phyloP scores from a whole-genome alignment of 1,139 yeast genomes.

The Hansenula anomala region DNA sequence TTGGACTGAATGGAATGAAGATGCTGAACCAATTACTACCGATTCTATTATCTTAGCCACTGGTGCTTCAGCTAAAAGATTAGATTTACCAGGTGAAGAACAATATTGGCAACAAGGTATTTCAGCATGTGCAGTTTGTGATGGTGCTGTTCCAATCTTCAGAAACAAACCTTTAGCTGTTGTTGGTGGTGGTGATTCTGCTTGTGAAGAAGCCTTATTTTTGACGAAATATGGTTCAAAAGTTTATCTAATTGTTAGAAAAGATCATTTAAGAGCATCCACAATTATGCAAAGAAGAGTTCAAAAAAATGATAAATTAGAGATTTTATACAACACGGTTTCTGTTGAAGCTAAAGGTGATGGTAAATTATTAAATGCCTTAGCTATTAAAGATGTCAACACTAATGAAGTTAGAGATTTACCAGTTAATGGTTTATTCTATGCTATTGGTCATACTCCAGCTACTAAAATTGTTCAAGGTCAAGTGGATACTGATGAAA shows the following conservation, averaged over 20 bases:
- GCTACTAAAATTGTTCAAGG: constrained; percentile 78
- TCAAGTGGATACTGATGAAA: constrained; percentile 80
- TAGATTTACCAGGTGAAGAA: constrained; percentile 93
- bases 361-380: constrained; percentile 64
- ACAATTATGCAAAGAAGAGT: constrained; percentile 96
- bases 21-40: constrained; percentile 81
- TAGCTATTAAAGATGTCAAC: constrained; percentile 64
- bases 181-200: constrained; percentile 98
- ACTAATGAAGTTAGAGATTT: constrained; percentile 67
- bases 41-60: constrained; percentile 93
- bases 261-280: constrained; percentile 91
- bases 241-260: constrained; percentile 88
- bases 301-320: constrained; percentile 76
- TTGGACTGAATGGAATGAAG: constrained; percentile 95
- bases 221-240: constrained; percentile 96
- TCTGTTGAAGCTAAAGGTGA: constrained; percentile 89
- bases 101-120: constrained; percentile 98
- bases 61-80: constrained; percentile 96
- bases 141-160: constrained; percentile 98
- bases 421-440: constrained; percentile 86
- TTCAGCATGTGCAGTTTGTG: constrained; percentile 99
- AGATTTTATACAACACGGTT: constrained; percentile 83
- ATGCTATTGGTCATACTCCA: constrained; percentile 97
- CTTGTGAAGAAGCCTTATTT: constrained; percentile 97
- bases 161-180: constrained; percentile 97